These are phyloP conservation scores for Sporodiniella umbellata DNA, from an alignment of 371 early-diverging fungal species.

Conservation along the genomic window DNA sequence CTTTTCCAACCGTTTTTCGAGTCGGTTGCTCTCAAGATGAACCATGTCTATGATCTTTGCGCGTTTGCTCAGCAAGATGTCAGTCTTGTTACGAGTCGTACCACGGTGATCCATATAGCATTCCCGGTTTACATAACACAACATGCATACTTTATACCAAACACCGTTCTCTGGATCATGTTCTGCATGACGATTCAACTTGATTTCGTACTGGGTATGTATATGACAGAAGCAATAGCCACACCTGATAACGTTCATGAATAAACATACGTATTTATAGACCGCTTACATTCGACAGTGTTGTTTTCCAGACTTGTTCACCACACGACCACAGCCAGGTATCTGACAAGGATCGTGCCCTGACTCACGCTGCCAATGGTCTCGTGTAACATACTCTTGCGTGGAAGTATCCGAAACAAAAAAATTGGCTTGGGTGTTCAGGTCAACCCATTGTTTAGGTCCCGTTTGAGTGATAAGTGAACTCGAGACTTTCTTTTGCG, in stretches of 20 bases:
- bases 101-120: constrained; percentile 44
- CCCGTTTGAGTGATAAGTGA: constrained; percentile 17
- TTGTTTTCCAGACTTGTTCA: constrained; percentile 40
- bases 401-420: constrained; percentile 37
- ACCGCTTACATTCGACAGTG: constrained; percentile 50
- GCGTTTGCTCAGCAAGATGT: constrained; percentile 56
- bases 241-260: constrained; percentile 46
- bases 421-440: constrained; percentile 19
- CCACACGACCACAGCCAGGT: constrained; percentile 34
- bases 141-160: constrained; percentile 75
- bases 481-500: constrained; percentile 43
- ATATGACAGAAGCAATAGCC: constrained; percentile 70
- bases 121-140: constrained; percentile 58
- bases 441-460: constrained; percentile 29
- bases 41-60: constrained; percentile 60
- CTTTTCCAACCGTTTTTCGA: constrained; percentile 84
- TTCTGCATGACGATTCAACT: constrained; percentile 59
- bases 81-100: constrained; percentile 47
- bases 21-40: constrained; percentile 77
- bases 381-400: constrained; percentile 39
- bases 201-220: constrained; percentile 70
- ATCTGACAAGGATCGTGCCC: constrained; percentile 38
- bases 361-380: constrained; percentile 56
- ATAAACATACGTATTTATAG: too few species aligned
- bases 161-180: constrained; percentile 72